Evolutionary conservation across 2,329 filamentous ascomycete genomes (phyloP), one percentile per base, ranked within the genome.

Genomic region (Daldinia eschscholtzii): DNA sequence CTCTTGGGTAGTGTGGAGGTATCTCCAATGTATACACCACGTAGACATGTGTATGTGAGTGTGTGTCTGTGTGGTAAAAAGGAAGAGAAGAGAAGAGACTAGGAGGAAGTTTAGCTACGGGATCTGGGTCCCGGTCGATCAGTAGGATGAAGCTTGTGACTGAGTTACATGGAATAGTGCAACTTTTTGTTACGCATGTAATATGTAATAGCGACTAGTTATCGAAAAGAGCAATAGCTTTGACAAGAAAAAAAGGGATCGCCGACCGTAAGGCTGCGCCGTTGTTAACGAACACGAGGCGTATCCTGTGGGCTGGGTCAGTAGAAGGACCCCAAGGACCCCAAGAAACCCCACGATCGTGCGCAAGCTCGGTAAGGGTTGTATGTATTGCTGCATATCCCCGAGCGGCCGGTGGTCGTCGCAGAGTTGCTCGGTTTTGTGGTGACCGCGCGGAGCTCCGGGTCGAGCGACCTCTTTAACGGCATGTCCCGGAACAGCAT

Each of bases 381-480:
- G 20, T 35, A 9, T 35, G 6, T 9, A 15, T 35, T 60, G 20
- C 41, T 61, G 50, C 65, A 62, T 65, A 37, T 65, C 58, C 58
- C 68, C 68, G 64, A 62, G 30, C 64, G 61, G 64, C 64, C 68
- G 68, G 64, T 57, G 35, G 28, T 48, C 15, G 55, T 59, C 42
- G 52, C 18, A 28, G 4, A 23, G 37, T 57, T 48, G 44, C 30
- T 61, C 64, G 67, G 60, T 12, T 12, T 52, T 37, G 53, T 50
- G 13, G 58, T 48, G 48, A 18, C 26, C 64, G 64, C 64, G 64
- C 68, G 64, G 61, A 70, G 64, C 64, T 65, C 64, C 68, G 68
- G 64, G 50, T 46, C 41, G 42, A 39, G 44, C 18, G 41, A 39
- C 33, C n/a, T 50, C 30, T 41, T 30, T 12, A 33, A 53, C 67